Evolutionary conservation across 306 rosid genomes (phyloP).

Genomic region (Casuarina equisetifolia): DNA sequence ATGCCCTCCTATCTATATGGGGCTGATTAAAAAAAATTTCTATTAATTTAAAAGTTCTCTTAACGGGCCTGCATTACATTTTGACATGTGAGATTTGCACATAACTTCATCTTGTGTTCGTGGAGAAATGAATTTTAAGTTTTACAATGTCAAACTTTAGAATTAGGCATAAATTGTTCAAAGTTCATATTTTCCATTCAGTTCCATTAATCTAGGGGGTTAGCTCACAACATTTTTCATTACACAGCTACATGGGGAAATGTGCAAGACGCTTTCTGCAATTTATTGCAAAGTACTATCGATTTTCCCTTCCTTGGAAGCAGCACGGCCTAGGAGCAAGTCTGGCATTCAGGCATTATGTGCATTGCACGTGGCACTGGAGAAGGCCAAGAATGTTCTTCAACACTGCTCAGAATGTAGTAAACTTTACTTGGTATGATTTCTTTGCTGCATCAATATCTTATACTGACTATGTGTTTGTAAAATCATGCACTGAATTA

Average conservation of each 20-base stretch:
- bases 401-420: conserved; percentile 90
- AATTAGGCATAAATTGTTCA: not conserved
- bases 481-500: conserved; percentile 14
- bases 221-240: conserved; percentile 22
- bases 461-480: conserved; percentile 19
- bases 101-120: too few species aligned
- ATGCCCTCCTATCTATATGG: not conserved
- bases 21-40: not conserved
- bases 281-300: conserved; percentile 75
- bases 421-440: conserved; percentile 88
- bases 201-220: not conserved
- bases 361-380: conserved; percentile 87
- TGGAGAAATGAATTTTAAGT: too few species aligned
- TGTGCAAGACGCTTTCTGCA: conserved; percentile 86
- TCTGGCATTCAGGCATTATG: conserved; percentile 95
- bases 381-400: conserved; percentile 87
- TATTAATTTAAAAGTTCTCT: not conserved
- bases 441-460: conserved; percentile 13
- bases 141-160: not conserved
- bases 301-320: conserved; percentile 91
- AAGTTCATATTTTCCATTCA: not conserved
- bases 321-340: conserved; percentile 94
- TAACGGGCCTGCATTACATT: too few species aligned
- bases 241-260: conserved; percentile 82
- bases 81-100: too few species aligned